Evolutionary conservation across 140 eudicot species (phyloP).

Genomic region (Erigeron philadelphicus): DNA sequence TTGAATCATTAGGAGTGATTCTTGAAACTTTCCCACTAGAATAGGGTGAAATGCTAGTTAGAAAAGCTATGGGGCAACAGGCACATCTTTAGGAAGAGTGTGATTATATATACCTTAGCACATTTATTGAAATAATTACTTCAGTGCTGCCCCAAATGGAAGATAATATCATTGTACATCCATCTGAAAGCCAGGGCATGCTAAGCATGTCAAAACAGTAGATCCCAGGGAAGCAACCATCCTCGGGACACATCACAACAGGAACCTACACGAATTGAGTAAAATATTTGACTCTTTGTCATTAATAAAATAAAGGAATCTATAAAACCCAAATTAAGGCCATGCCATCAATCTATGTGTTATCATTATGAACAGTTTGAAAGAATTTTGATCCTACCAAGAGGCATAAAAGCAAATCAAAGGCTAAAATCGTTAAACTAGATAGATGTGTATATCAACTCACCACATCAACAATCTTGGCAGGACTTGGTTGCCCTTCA

Average conservation of each 20-base stretch:
- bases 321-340: neutral
- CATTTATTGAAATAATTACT: slow-evolving; percentile 63
- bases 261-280: slow-evolving; percentile 53
- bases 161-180: slow-evolving; percentile 60
- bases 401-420: neutral
- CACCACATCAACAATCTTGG: slow-evolving; percentile 67
- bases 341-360: neutral
- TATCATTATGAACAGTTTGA: neutral
- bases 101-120: slow-evolving; percentile 48
- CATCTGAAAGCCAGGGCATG: slow-evolving; percentile 95
- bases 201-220: slow-evolving; percentile 52
- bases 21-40: slow-evolving; percentile 76
- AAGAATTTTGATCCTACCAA: neutral
- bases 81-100: neutral
- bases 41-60: slow-evolving; percentile 12
- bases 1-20: slow-evolving; percentile 58
- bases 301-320: neutral
- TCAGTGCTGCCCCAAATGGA: slow-evolving; percentile 88
- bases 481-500: slow-evolving; percentile 42
- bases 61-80: neutral
- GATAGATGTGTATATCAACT: slow-evolving; percentile 22
- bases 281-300: neutral
- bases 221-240: slow-evolving; percentile 81
- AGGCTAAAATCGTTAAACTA: neutral
- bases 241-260: slow-evolving; percentile 78